Evolutionary conservation across 495 filamentous ascomycete genomes (phyloP).

Genomic region (Jackrogersella multiformis): DNA sequence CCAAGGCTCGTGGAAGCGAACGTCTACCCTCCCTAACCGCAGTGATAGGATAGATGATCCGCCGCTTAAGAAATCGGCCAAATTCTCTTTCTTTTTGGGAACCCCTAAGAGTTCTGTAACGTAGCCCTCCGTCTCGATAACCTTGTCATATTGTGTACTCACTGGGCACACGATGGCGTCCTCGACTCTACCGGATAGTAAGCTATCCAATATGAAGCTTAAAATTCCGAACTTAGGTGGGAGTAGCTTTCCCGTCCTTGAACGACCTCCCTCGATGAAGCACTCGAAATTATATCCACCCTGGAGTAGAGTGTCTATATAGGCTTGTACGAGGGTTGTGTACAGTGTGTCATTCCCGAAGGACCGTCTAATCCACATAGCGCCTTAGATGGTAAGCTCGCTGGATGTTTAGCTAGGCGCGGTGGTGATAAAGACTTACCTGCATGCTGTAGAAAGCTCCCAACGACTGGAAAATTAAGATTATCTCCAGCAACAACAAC

Average conservation of each 20-base stretch:
- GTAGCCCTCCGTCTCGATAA: conserved; percentile 96
- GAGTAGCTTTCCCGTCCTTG: conserved; percentile 90
- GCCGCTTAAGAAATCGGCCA: conserved; percentile 85
- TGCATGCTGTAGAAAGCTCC: conserved; percentile 91
- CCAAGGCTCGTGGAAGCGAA: conserved; percentile 96
- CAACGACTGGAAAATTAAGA: conserved; percentile 90
- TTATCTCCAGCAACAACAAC: conserved; percentile 98
- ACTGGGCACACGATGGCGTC: conserved; percentile 95
- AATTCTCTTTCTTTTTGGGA: conserved; percentile 93
- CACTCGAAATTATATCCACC: conserved; percentile 95
- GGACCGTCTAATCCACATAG: conserved; percentile 94
- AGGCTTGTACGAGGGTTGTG: conserved; percentile 88
- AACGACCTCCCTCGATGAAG: conserved; percentile 94
- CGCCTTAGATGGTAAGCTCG: conserved; percentile 59
- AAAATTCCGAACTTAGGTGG: conserved; percentile 97
- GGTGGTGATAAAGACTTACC: conserved; percentile 55
- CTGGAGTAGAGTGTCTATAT: conserved; percentile 91
- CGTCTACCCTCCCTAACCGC: conserved; percentile 89
- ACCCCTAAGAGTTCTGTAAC: conserved; percentile 92
- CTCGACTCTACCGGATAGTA: conserved; percentile 85
- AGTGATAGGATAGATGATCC: conserved; percentile 86
- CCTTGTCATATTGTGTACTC: conserved; percentile 97
- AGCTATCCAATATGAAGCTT: conserved; percentile 87
- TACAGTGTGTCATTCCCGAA: conserved; percentile 95
- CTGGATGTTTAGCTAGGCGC: neutral